A percentile compares a stretch with the other conserved stretches of the same genome.
These are phyloP conservation scores for Calonectria hongkongensis DNA, from an alignment of 2,329 filamentous ascomycete genomes.

Conservation along the genomic window DNA sequence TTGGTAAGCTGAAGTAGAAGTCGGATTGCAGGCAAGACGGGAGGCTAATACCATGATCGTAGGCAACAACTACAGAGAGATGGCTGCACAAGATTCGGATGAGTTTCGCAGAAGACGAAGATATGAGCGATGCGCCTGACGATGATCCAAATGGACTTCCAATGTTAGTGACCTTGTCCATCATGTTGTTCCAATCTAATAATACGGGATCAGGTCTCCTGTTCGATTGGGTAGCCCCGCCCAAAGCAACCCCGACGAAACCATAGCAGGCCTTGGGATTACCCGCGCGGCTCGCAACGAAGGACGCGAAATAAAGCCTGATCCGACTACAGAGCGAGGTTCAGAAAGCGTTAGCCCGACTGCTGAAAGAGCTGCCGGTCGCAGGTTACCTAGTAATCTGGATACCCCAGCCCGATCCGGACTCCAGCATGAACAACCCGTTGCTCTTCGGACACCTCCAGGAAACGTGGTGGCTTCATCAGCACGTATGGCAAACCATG, in stretches of 20 bases:
- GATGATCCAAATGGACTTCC: constrained; percentile 46
- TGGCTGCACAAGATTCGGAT: constrained; percentile 63
- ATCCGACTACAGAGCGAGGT: constrained; percentile 39
- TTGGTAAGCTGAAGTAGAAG: constrained; percentile 55
- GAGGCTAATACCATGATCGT: constrained; percentile 16
- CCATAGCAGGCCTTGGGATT: constrained; percentile 49
- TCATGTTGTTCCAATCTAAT: neutral
- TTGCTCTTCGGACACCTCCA: constrained; percentile 52
- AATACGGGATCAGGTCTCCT: constrained; percentile 47
- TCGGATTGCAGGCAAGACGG: neutral
- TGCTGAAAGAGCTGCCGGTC: constrained; percentile 40
- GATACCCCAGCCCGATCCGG: constrained; percentile 55
- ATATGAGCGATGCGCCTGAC: constrained; percentile 51
- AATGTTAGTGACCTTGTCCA: constrained; percentile 38
- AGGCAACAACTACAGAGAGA: constrained; percentile 62
- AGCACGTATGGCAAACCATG: constrained; percentile 58
- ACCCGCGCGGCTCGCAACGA: constrained; percentile 51
- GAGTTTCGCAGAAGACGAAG: constrained; percentile 54
- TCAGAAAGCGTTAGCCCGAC: constrained; percentile 44
- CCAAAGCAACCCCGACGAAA: constrained; percentile 48
- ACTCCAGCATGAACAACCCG: constrained; percentile 62
- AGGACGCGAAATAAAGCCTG: constrained; percentile 47
- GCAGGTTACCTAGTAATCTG: constrained; percentile 35
- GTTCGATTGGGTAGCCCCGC: constrained; percentile 46
- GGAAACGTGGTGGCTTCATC: constrained; percentile 40